Conservation (phyloP, 192 early-diverging fungal genomes). For the Coemansia sp. region DNA sequence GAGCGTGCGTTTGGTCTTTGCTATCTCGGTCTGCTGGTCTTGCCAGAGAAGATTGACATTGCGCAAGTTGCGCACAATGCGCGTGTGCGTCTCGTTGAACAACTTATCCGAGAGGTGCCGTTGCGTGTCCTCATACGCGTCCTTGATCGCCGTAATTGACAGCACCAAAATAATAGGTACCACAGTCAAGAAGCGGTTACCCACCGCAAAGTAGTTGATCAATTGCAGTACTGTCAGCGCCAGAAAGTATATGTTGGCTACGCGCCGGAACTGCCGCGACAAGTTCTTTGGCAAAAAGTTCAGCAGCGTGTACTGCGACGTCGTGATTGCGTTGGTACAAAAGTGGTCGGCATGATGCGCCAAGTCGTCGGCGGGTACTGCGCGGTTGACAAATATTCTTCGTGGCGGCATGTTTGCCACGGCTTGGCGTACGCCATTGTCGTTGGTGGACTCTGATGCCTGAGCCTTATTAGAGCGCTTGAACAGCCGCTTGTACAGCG, state of each 20-base stretch:
- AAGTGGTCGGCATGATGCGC: slow-evolving; percentile 59
- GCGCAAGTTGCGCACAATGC: slow-evolving; percentile 62
- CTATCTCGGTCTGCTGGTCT: slow-evolving; percentile 28
- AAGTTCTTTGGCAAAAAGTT: slow-evolving; percentile 95
- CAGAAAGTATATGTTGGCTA: slow-evolving; percentile 97
- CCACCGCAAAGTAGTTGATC: slow-evolving; percentile 67
- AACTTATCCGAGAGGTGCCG: slow-evolving; percentile 73
- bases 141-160: slow-evolving; percentile 78
- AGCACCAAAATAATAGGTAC: slow-evolving; percentile 89
- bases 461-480: slow-evolving; percentile 16
- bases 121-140: slow-evolving; percentile 92
- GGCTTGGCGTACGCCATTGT: slow-evolving; percentile 28
- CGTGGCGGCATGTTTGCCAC: slow-evolving; percentile 37
- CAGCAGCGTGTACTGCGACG: slow-evolving; percentile 87
- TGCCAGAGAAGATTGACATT: slow-evolving; percentile 62
- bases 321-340: slow-evolving; percentile 87
- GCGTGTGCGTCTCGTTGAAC: slow-evolving; percentile 75
- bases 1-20: slow-evolving; percentile 22
- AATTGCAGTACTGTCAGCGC: slow-evolving; percentile 85
- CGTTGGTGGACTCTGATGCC: slow-evolving; percentile 18
- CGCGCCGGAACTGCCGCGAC: slow-evolving; percentile 93
- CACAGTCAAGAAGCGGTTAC: slow-evolving; percentile 74
- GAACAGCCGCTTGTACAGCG: slow-evolving; percentile 23
- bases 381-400: slow-evolving; percentile 67
- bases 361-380: slow-evolving; percentile 60